Evolutionary conservation across 177 flowering plant species (phyloP).

Genomic region (Vitis hybrid): DNA sequence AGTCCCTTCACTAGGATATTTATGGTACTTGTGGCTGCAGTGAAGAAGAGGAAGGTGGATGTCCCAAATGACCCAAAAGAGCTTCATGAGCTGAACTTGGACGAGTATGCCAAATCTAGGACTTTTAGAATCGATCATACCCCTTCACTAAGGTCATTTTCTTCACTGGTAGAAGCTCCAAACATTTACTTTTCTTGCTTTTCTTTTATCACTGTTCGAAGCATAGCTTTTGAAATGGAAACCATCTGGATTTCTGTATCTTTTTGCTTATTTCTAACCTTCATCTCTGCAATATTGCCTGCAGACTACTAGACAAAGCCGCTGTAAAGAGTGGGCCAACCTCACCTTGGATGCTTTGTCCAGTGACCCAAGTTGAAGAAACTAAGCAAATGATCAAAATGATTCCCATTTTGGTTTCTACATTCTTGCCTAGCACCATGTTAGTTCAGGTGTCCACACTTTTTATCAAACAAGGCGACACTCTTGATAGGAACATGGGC

Average conservation of each 20-base stretch:
- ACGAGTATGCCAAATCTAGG: constrained; percentile 29
- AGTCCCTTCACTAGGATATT: constrained; percentile 54
- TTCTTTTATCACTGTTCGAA: too few species aligned
- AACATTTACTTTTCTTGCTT: neutral
- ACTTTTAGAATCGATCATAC: constrained; percentile 42
- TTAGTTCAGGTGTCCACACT: constrained; percentile 40
- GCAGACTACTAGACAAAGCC: constrained; percentile 59
- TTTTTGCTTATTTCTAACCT: too few species aligned
- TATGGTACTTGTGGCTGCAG: constrained; percentile 46
- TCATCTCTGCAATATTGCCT: neutral
- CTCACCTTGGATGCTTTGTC: constrained; percentile 41
- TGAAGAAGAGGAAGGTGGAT: constrained; percentile 34
- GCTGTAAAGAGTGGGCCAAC: constrained; percentile 30
- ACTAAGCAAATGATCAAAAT: constrained; percentile 69
- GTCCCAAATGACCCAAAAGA: constrained; percentile 45
- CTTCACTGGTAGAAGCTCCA: neutral
- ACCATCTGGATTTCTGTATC: too few species aligned
- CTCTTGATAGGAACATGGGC: constrained; percentile 42
- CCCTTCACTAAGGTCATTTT: constrained; percentile 29
- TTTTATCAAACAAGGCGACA: constrained; percentile 57
- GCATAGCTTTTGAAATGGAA: too few species aligned
- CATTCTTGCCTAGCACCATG: constrained; percentile 46
- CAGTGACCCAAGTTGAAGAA: constrained; percentile 63
- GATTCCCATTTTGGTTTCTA: constrained; percentile 38
- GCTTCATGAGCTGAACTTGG: constrained; percentile 46